phyloP scores from a whole-genome alignment of 257 asterid species.

The Solanum bulbocastanum region DNA sequence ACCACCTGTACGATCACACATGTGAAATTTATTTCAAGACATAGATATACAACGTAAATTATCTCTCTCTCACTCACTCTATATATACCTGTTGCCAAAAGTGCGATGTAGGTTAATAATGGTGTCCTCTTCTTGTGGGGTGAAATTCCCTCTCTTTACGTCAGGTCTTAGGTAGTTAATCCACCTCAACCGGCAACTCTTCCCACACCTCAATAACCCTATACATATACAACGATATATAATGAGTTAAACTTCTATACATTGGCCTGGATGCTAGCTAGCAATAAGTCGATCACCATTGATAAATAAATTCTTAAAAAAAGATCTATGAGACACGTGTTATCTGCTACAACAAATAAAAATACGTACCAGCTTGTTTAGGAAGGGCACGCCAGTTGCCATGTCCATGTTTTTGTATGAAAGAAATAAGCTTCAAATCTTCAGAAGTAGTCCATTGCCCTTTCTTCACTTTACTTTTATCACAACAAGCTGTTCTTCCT shows the following conservation, averaged over 20 bases:
- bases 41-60: too few species aligned
- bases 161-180: slow-evolving; percentile 75
- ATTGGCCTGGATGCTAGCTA: background rate
- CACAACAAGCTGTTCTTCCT: slow-evolving; percentile 74
- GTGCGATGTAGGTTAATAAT: slow-evolving; percentile 49
- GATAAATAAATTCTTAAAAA: background rate
- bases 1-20: slow-evolving; percentile 42
- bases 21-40: background rate
- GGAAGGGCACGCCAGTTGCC: slow-evolving; percentile 82
- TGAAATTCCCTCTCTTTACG: slow-evolving; percentile 58
- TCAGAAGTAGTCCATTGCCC: slow-evolving; percentile 76
- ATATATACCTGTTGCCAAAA: slow-evolving; percentile 51
- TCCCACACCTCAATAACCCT: slow-evolving; percentile 71
- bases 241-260: background rate
- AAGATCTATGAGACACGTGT: background rate
- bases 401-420: slow-evolving; percentile 48
- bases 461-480: slow-evolving; percentile 47
- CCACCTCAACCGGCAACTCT: slow-evolving; percentile 84
- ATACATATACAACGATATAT: background rate
- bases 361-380: slow-evolving; percentile 45
- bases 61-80: background rate
- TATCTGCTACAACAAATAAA: background rate
- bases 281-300: background rate
- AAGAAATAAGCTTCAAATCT: slow-evolving; percentile 41
- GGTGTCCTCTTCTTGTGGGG: slow-evolving; percentile 47